Evolutionary conservation across 768 basidiomycete species (phyloP), one percentile per base, ranked within the genome.

Genomic region (Xerocomus brunneocitrinus): DNA sequence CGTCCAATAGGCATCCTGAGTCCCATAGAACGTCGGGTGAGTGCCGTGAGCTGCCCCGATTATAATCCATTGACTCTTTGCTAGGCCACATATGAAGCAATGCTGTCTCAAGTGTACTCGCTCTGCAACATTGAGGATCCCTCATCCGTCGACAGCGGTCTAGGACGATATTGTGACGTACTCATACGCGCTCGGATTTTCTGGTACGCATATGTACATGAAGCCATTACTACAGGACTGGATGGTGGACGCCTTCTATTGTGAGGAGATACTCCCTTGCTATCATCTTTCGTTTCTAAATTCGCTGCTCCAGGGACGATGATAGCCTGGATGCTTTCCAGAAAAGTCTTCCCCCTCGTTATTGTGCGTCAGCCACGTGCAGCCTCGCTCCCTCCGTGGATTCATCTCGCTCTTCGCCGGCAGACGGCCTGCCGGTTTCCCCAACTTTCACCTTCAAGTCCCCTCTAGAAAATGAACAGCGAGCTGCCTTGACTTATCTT

Each of bases 191-290:
- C 89, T 3, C 78, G 93, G 30, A 77, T 95, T 31, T 95, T 91
- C 67, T 95, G 91, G 89, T 95, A 93, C 61, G 83, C 88, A 7
- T 82, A 92, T 57, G 81, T 87, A 25, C 85, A 90, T 54, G 94
- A 95, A 70, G 89, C 91, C 28, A 79, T 94, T 22, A 82, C 83
- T 2, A 88, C 82, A 8, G 94, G 87, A 22, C 76, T 95, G 53
- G 79, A 84, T 47, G 94, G 94, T n/a, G 87, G 91, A 3, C 85
- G 91, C 36, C 76, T 95, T 44, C 74, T 87, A 43, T 70, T 95
- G 91, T 91, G 72, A 61, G 89, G 58, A 28, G 14, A 36, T 19
- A 30, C 8, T 55, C 3, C n/a, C 39, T 36, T 38, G 10, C 39
- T 19, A 6, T 40, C 52, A 22, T 28, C 25, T 34, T 16, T 9